Evolutionary conservation across 208 protist species (phyloP), one percentile per base, ranked within the genome.

Genomic region (Novymonas esmeraldas): DNA sequence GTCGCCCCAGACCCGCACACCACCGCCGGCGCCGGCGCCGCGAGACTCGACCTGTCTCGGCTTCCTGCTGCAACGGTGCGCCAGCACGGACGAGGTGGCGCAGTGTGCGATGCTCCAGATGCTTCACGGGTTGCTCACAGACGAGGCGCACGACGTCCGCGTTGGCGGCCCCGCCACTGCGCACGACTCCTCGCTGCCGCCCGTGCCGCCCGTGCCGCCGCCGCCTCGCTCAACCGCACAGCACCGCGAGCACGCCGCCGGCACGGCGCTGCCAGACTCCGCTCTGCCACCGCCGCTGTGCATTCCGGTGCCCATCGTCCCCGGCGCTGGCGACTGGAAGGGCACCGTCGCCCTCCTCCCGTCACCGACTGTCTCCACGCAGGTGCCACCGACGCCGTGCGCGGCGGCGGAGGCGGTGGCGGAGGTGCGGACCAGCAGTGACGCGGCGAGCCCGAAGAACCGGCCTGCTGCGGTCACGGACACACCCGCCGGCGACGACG

Each of bases 271-370:
- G 26, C 22, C 14, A 44, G 22, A 22, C 2, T 1, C 62, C 13
- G 29, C 34, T 14, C 39, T 49, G 7, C 14, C 52, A 0, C 18
- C 44, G 26, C 36, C 55, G 39, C n/a, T 64, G n/a, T n/a, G 14
- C 31, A 78, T 78, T 39, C 70, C 79, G 2, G 36, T 78, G 26
- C 79, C 79, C 3, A 70, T 84, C 14, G 22, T 74, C 18, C 79
- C 73, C 14, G 58, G 66, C n/a, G 50, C 55, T 0, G 65, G 56
- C 4, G 62, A 74, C 11, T 84, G 79, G 79, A 61, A 55, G 11
- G 74, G 68, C 36, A 20, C 68, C 38, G 65, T 46, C 24, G 59
- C 57, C 36, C 55, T 66, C 48, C 52, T 31, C 41, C 18, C 54
- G 2, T 10, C 70, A 31, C 36, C 44, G 14, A n/a, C 54, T 46